Evolutionary conservation across 2,329 filamentous ascomycete species (phyloP), one percentile per base, ranked within the genome.

Genomic region (Cercospora sp.): DNA sequence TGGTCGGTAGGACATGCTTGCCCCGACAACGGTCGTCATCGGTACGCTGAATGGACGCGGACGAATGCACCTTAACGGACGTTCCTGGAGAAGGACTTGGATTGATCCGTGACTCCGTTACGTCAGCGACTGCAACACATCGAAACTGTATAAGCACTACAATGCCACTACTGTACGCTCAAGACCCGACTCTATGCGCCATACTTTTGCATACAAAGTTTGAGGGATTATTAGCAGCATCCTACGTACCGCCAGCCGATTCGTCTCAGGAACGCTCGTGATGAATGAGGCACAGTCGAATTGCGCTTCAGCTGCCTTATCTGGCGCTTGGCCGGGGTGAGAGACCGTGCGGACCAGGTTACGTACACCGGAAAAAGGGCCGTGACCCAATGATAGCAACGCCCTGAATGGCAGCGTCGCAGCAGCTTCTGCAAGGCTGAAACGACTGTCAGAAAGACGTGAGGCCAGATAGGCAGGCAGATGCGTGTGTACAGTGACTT

Each of bases 121-220:
- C 48, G 48, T 55, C 48, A 55, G 36, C 48, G 23, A 55, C 48
- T 26, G 23, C 48, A 55, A 26, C 23, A 16, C 48, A 55, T 13
- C 48, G 18, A 23, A 16, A 28, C 12, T 55, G 48, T 28, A n/a
- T 55, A 55, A 55, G 48, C 48, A 55, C 48, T 23, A 51, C 45
- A 23, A 10, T 3, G 45, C 45, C 45, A 51, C 45, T 55, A 28
- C 48, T 28, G 48, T 60, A 60, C 57, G 28, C 30, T 12, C 59
- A 28, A 61, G 26, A 45, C 23, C 59, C 59, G 59, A 28, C 16
- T 23, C 28, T 59, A 23, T 23, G 55, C 55, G 55, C 30, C n/a
- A 59, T 31, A 59, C 48, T n/a, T 42, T 59, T 36, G 55, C 55
- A 59, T 31, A 59, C 31, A 33, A 5, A 59, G 28, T 36, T 59